phyloP scores from a whole-genome alignment of 345 rosid species.

The Populus nigra region DNA sequence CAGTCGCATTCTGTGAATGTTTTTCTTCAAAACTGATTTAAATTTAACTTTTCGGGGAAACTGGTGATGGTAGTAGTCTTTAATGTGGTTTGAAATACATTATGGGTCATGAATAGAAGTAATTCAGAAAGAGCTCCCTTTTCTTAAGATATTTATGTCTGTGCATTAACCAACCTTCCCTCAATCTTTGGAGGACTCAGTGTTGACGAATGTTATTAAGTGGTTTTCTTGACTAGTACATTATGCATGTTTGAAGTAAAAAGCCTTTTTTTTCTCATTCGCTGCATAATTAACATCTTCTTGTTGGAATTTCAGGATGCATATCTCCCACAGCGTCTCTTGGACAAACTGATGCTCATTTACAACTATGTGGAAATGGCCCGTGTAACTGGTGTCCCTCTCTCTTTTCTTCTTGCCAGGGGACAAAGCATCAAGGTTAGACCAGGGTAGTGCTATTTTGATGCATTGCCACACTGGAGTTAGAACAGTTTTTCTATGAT shows the following conservation, averaged over 20 bases:
- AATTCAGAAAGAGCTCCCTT: too few species aligned
- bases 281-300: constrained; percentile 7
- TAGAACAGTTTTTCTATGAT: too few species aligned
- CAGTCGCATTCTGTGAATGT: neutral
- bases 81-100: too few species aligned
- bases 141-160: too few species aligned
- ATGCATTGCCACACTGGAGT: too few species aligned
- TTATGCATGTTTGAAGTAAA: neutral
- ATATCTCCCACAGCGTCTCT: constrained; percentile 93
- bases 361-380: constrained; percentile 99
- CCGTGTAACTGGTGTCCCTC: constrained; percentile 98
- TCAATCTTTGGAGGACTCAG: neutral
- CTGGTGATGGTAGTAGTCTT: too few species aligned
- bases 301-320: constrained; percentile 73
- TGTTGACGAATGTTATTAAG: neutral
- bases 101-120: too few species aligned
- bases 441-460: neutral
- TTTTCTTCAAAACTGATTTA: neutral
- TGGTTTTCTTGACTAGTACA: neutral
- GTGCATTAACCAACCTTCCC: too few species aligned
- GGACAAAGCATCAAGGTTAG: constrained; percentile 96
- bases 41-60: too few species aligned
- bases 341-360: constrained; percentile 90
- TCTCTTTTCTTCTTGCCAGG: constrained; percentile 94
- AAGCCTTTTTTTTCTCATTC: neutral